A percentile compares a stretch with the other conserved stretches of the same genome.
Conservation (phyloP, 1,284 basidiomycete species). For the Moesziomyces aphidis region DNA sequence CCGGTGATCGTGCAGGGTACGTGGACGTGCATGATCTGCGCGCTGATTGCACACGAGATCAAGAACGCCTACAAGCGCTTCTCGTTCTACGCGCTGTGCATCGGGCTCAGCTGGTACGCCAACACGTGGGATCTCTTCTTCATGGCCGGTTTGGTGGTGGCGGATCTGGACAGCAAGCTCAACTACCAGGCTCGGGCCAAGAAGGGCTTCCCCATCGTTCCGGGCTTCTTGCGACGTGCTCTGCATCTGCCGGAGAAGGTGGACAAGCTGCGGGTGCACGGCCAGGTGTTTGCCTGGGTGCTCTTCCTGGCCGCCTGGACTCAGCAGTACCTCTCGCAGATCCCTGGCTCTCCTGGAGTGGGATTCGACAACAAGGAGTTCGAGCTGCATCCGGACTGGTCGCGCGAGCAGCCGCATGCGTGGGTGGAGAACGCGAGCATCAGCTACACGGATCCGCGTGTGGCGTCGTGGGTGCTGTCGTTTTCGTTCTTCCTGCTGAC, state of each 20-base stretch:
- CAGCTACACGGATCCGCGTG: slow-evolving; percentile 47
- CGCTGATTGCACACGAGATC: slow-evolving; percentile 59
- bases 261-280: slow-evolving; percentile 44
- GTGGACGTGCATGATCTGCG: slow-evolving; percentile 57
- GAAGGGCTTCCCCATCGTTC: slow-evolving; percentile 49
- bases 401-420: slow-evolving; percentile 27
- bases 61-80: slow-evolving; percentile 58
- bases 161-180: slow-evolving; percentile 59
- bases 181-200: slow-evolving; percentile 53
- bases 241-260: slow-evolving; percentile 33
- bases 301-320: slow-evolving; percentile 52
- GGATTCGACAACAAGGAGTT: slow-evolving; percentile 47
- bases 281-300: slow-evolving; percentile 55
- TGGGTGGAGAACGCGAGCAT: slow-evolving; percentile 24
- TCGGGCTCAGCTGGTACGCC: slow-evolving; percentile 58
- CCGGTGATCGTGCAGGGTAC: slow-evolving; percentile 60
- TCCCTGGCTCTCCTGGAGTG: slow-evolving; percentile 24
- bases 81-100: slow-evolving; percentile 55
- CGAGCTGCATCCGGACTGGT: slow-evolving; percentile 52
- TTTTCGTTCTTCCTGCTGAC: slow-evolving; percentile 58
- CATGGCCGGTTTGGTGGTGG: slow-evolving; percentile 59
- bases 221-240: slow-evolving; percentile 15
- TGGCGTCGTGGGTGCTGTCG: slow-evolving; percentile 46
- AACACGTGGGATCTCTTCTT: slow-evolving; percentile 62
- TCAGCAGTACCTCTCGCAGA: slow-evolving; percentile 47